These are phyloP conservation scores for Infundibulicybe gibba DNA, from an alignment of 768 basidiomycete genomes.

Conservation along the genomic window DNA sequence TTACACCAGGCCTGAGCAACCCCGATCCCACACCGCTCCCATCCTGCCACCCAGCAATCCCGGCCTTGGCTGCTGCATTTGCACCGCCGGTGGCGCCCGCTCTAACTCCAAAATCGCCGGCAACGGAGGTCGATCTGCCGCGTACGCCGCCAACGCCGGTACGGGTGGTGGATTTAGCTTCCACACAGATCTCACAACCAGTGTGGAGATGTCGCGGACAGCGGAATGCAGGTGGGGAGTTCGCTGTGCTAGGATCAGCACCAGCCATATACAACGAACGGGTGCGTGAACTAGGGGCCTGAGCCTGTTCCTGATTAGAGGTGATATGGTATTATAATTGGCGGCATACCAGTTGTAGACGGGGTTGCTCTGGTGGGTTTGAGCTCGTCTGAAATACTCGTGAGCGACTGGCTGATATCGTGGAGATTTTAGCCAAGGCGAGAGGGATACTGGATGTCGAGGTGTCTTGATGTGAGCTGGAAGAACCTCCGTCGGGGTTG, in stretches of 20 bases:
- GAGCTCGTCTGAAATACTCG: slow-evolving; percentile 4
- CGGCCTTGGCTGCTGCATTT: slow-evolving; percentile 36
- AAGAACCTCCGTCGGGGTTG: slow-evolving; percentile 18
- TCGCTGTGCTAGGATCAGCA: slow-evolving; percentile 56
- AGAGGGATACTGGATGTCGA: slow-evolving; percentile 12
- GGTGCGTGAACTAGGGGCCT: slow-evolving; percentile 35
- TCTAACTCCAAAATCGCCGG: slow-evolving; percentile 6
- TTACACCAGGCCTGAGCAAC: slow-evolving; percentile 49
- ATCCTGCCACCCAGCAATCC: slow-evolving; percentile 73
- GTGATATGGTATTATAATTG: slow-evolving; percentile 2
- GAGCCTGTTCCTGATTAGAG: slow-evolving; percentile 13
- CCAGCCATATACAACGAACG: slow-evolving; percentile 55
- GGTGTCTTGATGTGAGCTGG: slow-evolving; percentile 17
- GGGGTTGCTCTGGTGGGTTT: slow-evolving; percentile 8
- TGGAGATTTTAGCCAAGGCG: slow-evolving; percentile 19
- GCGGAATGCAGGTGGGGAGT: slow-evolving; percentile 58
- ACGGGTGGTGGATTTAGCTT: slow-evolving; percentile 39
- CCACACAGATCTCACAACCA: slow-evolving; percentile 76
- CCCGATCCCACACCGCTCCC: slow-evolving; percentile 73
- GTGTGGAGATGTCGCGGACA: slow-evolving; percentile 74
- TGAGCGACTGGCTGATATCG: slow-evolving; percentile 23
- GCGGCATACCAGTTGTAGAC: background rate
- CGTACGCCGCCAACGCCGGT: slow-evolving; percentile 17
- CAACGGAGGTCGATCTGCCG: slow-evolving; percentile 15
- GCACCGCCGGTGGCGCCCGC: slow-evolving; percentile 19